phyloP scores from a whole-genome alignment of 148 eudicot genomes.

The Arctostaphylos glauca region DNA sequence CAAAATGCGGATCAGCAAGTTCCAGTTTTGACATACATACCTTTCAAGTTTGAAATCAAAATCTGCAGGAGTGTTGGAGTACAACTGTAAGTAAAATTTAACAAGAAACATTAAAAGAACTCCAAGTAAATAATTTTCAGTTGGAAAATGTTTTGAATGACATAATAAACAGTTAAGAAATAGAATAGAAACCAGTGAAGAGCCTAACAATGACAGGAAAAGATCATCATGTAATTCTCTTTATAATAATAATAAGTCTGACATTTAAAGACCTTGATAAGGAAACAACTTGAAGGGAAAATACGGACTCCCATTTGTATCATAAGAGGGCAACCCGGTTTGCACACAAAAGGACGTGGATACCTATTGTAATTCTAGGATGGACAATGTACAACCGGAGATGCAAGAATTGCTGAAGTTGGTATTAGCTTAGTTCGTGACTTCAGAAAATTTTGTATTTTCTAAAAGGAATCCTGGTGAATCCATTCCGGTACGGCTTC shows the following conservation, averaged over 20 bases:
- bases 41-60: constrained; percentile 90
- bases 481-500: too few relatives aligned
- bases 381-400: not conserved
- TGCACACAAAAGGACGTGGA: not conserved
- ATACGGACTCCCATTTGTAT: not conserved
- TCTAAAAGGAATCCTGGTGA: too few relatives aligned
- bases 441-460: too few relatives aligned
- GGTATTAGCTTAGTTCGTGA: too few relatives aligned
- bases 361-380: not conserved
- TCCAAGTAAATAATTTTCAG: not conserved
- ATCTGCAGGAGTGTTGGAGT: constrained; percentile 94
- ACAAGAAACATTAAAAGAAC: constrained; percentile 10
- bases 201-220: not conserved
- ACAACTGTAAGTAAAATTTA: constrained; percentile 47
- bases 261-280: not conserved
- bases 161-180: not conserved
- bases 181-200: not conserved
- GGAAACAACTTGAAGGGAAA: not conserved
- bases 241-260: not conserved
- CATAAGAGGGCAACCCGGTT: not conserved
- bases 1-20: constrained; percentile 13
- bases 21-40: constrained; percentile 25
- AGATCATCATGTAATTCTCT: not conserved
- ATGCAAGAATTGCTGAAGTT: too few relatives aligned
- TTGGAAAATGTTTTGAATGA: not conserved